Evolutionary conservation across 2,329 filamentous ascomycete genomes (phyloP).

Genomic region (Dactylellina drechsleri): DNA sequence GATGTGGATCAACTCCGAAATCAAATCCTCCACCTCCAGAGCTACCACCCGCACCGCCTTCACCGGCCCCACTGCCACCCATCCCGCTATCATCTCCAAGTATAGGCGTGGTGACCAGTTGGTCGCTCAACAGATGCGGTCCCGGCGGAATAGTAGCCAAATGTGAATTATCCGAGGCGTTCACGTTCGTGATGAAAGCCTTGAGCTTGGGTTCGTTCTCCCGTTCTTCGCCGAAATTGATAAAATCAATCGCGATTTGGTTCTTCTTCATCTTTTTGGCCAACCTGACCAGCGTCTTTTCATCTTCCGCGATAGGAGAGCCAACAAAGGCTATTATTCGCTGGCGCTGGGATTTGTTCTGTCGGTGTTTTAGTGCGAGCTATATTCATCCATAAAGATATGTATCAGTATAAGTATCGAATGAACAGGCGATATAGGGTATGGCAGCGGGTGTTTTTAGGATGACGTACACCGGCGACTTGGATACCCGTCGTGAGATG

Average conservation of each 20-base stretch:
- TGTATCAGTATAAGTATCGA: slow-evolving; percentile 3
- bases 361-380: slow-evolving; percentile 96
- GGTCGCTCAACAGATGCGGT: slow-evolving; percentile 89
- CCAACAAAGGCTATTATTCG: slow-evolving; percentile 97
- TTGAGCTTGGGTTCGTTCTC: slow-evolving; percentile 89
- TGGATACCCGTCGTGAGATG: slow-evolving; percentile 95
- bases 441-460: neutral
- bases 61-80: slow-evolving; percentile 67
- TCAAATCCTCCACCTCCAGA: slow-evolving; percentile 72
- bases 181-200: slow-evolving; percentile 92
- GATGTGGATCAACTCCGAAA: slow-evolving; percentile 88
- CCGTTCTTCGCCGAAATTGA: slow-evolving; percentile 93
- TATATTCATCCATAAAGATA: slow-evolving; percentile 65
- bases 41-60: slow-evolving; percentile 63
- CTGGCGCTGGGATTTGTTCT: slow-evolving; percentile 96
- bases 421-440: neutral
- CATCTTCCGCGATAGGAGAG: slow-evolving; percentile 87
- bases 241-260: slow-evolving; percentile 91
- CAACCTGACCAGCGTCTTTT: slow-evolving; percentile 86
- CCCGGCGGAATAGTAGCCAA: slow-evolving; percentile 90
- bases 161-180: slow-evolving; percentile 89
- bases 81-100: slow-evolving; percentile 80
- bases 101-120: slow-evolving; percentile 88
- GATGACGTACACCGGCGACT: slow-evolving; percentile 81
- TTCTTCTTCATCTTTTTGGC: slow-evolving; percentile 99